Base-by-base conservation (phyloP, 2,329 filamentous ascomycete genomes). In the Venturia nashicola region DNA sequence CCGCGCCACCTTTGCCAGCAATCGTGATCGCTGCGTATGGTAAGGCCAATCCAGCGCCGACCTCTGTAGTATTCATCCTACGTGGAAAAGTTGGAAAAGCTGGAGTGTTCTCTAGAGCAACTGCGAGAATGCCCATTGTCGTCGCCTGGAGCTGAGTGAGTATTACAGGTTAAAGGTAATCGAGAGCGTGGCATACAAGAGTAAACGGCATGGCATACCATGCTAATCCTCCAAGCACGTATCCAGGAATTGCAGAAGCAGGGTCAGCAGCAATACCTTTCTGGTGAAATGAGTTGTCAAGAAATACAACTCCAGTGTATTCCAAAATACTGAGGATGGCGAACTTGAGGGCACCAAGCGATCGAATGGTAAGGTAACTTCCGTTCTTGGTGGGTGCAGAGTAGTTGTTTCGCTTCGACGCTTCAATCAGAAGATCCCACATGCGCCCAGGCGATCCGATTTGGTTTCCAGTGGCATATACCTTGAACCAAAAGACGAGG, bases 351-450 rank as follows among this genome's bases (percentile, higher is more conserved):
- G 67, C 68, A 5, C 70, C 71, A 36, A 68, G 61, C n/a, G 65
- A 67, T 46, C 63, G 59, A 67, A 70, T 68, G 14, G 68, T 70
- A 16, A 70, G 61, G 51, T 71, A 70, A 16, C 64, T 65, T 4
- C 71, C 71, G n/a, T 75, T 69, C 3, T 72, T 67, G 82, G 0
- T 86, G 82, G 72, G 96, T 96, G 9, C 91, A 91, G 0, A 83
- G 82, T 1, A 96, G 65, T 78, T 70, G n/a, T 74, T 70, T 16
- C 70, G 69, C 18, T 68, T 66, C 0, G 72, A 72, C 18, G 75
- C 75, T 48, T 66, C 65, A 11, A 59, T 60, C 11, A 72, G 67
- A n/a, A 71, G 66, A 7, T 72, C 70, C 60, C 66, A 72, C 59
- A 72, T 62, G 20, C 64, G 51, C 20, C 63, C 67, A 5, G 70